phyloP scores from a whole-genome alignment of 1,139 yeast genomes.

The Kodamaea suecica region DNA sequence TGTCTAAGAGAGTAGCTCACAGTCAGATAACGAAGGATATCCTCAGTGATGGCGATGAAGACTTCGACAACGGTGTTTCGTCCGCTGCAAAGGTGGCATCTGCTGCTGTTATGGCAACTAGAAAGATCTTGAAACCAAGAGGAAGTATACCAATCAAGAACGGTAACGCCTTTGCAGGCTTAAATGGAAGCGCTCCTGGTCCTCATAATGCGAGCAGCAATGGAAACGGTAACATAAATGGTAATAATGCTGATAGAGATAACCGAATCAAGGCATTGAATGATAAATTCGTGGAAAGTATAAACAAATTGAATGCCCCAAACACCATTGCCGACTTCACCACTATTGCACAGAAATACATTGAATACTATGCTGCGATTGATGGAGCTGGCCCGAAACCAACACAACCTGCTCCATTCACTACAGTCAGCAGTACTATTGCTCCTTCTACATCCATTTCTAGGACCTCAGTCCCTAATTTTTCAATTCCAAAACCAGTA shows the following conservation, averaged over 20 bases:
- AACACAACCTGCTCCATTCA: background rate
- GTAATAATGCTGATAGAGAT: slow-evolving; percentile 20
- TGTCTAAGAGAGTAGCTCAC: slow-evolving; percentile 70
- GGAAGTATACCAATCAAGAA: slow-evolving; percentile 13
- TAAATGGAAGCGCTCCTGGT: slow-evolving; percentile 1
- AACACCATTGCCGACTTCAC: slow-evolving; percentile 59
- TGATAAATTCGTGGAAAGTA: slow-evolving; percentile 53
- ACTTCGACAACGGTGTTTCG: slow-evolving; percentile 22
- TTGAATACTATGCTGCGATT: slow-evolving; percentile 49
- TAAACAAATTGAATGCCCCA: slow-evolving; percentile 40
- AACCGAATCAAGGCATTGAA: slow-evolving; percentile 66
- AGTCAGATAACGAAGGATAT: slow-evolving; percentile 50
- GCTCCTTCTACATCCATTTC: background rate
- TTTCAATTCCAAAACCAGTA: background rate
- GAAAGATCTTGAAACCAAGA: slow-evolving; percentile 67
- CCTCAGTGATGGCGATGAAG: slow-evolving; percentile 34
- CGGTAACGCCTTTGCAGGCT: slow-evolving; percentile 3
- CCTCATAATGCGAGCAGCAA: no score
- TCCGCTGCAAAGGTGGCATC: slow-evolving; percentile 49
- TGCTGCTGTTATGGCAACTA: slow-evolving; percentile 57
- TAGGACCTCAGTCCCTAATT: background rate
- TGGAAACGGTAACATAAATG: background rate
- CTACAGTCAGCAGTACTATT: background rate
- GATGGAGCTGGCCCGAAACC: slow-evolving; percentile 14
- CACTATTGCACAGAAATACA: slow-evolving; percentile 57